Percentiles rank a stretch among this genome's conserved stretches.
phyloP scores from a whole-genome alignment of 2,329 filamentous ascomycete genomes.

The Clonostachys byssicola region DNA sequence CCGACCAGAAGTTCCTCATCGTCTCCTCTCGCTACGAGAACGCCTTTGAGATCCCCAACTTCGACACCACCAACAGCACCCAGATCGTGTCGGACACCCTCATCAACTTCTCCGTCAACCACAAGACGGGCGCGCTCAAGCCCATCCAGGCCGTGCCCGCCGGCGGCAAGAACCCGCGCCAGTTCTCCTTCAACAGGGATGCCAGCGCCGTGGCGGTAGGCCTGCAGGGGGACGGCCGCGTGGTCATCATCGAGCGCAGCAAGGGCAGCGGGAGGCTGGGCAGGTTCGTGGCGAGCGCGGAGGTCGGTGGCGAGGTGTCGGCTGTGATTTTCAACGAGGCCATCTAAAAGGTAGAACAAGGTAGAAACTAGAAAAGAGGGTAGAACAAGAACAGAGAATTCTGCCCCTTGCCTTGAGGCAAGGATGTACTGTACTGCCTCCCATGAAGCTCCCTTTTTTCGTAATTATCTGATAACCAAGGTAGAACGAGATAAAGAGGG shows the following conservation, averaged over 20 bases:
- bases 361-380: too few species aligned
- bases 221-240: conserved; percentile 55
- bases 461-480: too few species aligned
- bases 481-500: too few species aligned
- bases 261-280: conserved; percentile 51
- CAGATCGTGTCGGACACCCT: conserved; percentile 58
- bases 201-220: conserved; percentile 63
- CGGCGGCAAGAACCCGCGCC: conserved; percentile 62
- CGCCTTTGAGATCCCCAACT: conserved; percentile 42
- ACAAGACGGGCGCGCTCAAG: conserved; percentile 46
- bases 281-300: conserved; percentile 33
- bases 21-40: conserved; percentile 65
- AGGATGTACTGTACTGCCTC: too few species aligned
- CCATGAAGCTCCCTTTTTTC: too few species aligned
- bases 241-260: conserved; percentile 60
- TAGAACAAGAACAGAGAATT: too few species aligned
- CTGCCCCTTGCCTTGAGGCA: too few species aligned
- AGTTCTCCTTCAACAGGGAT: conserved; percentile 61
- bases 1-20: conserved; percentile 58
- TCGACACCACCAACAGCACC: conserved; percentile 33
- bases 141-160: conserved; percentile 56
- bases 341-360: too few species aligned
- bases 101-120: conserved; percentile 55
- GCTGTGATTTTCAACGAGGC: conserved; percentile 41
- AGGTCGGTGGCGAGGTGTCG: conserved; percentile 39